These are phyloP conservation scores for Pterula multifida DNA, from an alignment of 1,284 basidiomycete species.

Conservation along the genomic window DNA sequence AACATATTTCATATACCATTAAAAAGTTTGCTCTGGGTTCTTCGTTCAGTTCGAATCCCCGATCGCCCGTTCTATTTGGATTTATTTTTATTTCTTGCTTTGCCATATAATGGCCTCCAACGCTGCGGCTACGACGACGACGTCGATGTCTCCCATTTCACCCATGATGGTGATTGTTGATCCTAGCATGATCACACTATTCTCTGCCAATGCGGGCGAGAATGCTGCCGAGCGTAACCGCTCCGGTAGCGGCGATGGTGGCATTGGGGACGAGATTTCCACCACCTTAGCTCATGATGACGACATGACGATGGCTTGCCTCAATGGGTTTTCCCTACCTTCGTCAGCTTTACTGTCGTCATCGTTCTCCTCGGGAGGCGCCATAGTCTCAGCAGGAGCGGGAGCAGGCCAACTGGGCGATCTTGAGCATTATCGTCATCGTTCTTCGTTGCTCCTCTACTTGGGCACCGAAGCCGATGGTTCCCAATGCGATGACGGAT, in stretches of 20 bases:
- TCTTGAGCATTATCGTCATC: constrained; percentile 2
- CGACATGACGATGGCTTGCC: not conserved
- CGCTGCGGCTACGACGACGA: not conserved
- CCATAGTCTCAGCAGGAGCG: not conserved
- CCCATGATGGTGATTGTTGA: not conserved
- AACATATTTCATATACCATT: not conserved
- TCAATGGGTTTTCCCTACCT: not conserved
- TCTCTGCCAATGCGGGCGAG: not conserved
- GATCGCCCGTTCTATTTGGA: not conserved
- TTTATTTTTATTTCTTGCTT: not conserved
- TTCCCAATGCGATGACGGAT: constrained; percentile 1
- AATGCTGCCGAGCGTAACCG: not conserved
- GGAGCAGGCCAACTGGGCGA: not conserved
- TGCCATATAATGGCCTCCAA: not conserved
- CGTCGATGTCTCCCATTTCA: not conserved
- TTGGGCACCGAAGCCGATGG: not conserved
- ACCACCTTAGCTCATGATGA: not conserved
- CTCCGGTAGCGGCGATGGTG: not conserved
- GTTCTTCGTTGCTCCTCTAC: not conserved
- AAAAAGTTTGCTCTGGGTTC: not conserved
- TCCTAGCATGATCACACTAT: not conserved
- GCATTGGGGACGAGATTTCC: not conserved
- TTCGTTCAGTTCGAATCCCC: not conserved
- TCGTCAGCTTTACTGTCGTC: not conserved
- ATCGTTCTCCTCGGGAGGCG: not conserved